These are phyloP conservation scores for Ophiostoma novo-ulmi DNA, from an alignment of 2,329 filamentous ascomycete genomes.

Conservation along the genomic window DNA sequence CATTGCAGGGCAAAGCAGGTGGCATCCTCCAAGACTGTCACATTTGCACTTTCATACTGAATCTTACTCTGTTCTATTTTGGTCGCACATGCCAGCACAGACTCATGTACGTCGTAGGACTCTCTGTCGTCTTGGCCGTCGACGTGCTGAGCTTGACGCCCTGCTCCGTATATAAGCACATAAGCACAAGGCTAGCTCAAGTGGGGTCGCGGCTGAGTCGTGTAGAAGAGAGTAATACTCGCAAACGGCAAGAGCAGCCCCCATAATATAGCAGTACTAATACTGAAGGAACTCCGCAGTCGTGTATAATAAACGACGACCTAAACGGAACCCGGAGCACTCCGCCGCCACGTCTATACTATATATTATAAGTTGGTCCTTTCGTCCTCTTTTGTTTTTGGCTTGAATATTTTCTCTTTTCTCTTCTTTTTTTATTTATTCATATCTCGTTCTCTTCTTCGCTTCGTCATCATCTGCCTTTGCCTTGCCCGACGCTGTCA, in stretches of 20 bases:
- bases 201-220: neutral
- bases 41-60: neutral
- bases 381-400: neutral
- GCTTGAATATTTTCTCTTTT: neutral
- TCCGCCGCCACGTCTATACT: slow-evolving; percentile 1
- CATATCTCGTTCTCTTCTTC: neutral
- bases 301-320: neutral
- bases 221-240: neutral
- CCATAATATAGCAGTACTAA: neutral
- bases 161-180: neutral
- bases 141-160: too few relatives aligned
- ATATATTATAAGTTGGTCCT: neutral
- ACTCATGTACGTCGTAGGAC: slow-evolving; percentile 7
- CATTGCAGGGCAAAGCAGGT: too few relatives aligned
- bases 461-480: neutral
- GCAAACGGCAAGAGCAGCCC: neutral
- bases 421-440: neutral
- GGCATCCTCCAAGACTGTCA: neutral
- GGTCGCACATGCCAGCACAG: neutral
- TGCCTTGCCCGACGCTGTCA: neutral
- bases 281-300: neutral
- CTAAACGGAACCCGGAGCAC: slow-evolving; percentile 16
- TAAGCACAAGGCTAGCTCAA: neutral
- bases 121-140: neutral
- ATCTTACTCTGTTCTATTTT: slow-evolving; percentile 12